Conservation (phyloP, 768 basidiomycete species). For the Trametes cubensis region DNA sequence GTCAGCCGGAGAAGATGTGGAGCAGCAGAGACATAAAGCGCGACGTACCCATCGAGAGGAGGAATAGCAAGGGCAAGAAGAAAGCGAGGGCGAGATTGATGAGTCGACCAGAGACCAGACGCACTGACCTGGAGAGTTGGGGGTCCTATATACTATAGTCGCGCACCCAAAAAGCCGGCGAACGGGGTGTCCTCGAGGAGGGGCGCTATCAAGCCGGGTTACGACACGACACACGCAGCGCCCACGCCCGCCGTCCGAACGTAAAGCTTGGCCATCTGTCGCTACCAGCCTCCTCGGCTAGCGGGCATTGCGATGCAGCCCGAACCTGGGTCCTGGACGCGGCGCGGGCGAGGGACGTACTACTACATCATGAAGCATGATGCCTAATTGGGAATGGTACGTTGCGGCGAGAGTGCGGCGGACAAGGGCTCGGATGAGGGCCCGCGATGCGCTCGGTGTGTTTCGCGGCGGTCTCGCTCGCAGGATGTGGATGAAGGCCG, state of each 20-base stretch:
- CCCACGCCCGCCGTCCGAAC: background rate
- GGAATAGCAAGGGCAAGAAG: background rate
- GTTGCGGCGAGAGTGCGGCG: too few relatives aligned
- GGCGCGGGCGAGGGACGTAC: background rate
- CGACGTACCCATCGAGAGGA: background rate
- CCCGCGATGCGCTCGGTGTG: too few relatives aligned
- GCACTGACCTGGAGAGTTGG: background rate
- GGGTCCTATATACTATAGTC: slow-evolving; percentile 12
- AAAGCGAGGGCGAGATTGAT: background rate
- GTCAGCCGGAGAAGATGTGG: background rate
- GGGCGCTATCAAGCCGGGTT: slow-evolving; percentile 4
- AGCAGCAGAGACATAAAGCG: background rate
- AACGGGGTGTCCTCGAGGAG: slow-evolving; percentile 6
- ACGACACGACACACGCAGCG: slow-evolving; percentile 9
- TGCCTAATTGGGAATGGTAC: slow-evolving; percentile 1
- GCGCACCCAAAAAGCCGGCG: background rate
- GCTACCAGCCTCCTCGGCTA: slow-evolving; percentile 21
- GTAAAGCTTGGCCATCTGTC: background rate
- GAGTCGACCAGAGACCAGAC: background rate
- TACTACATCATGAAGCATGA: background rate
- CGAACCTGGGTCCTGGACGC: background rate
- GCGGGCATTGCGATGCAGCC: slow-evolving; percentile 13
- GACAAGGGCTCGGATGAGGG: too few relatives aligned
- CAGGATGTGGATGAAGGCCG: too few relatives aligned
- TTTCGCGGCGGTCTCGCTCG: too few relatives aligned